Evolutionary conservation across 202 grass and related monocot genomes (phyloP).

Genomic region (Musa balbisiana): DNA sequence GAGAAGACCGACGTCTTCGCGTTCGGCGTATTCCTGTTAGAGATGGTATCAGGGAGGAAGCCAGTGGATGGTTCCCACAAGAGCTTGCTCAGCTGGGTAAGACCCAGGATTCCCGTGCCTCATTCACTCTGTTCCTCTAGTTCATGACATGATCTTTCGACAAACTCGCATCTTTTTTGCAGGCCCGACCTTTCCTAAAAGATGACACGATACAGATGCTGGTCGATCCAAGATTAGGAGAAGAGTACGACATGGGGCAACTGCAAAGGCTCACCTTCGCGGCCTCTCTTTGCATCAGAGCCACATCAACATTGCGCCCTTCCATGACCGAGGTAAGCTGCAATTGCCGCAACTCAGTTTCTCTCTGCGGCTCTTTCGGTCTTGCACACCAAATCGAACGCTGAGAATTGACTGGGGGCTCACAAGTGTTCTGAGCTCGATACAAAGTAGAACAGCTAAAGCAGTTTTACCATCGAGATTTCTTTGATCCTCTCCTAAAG

Average conservation of each 20-base stretch:
- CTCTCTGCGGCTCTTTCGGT: too few species aligned
- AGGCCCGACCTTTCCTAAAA: constrained; percentile 13
- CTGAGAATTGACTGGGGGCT: too few species aligned
- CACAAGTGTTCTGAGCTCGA: too few species aligned
- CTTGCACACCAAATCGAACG: too few species aligned
- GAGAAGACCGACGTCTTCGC: constrained; percentile 18
- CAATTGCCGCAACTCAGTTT: not conserved
- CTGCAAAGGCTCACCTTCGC: constrained; percentile 5
- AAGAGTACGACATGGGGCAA: constrained; percentile 15
- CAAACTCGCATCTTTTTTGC: not conserved
- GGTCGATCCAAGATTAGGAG: constrained; percentile 9
- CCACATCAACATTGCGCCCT: constrained; percentile 7
- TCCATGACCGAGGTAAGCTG: constrained; percentile 19
- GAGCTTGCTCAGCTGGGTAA: constrained; percentile 20
- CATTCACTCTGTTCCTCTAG: too few species aligned
- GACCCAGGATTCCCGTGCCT: too few species aligned
- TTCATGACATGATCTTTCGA: not conserved
- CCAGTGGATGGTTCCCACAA: constrained; percentile 15
- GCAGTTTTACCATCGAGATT: not conserved
- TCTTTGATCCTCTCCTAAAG: not conserved
- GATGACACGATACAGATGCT: not conserved
- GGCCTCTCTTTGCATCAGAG: constrained; percentile 22
- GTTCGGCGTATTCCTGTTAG: constrained; percentile 12
- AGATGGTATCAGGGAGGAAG: constrained; percentile 13
- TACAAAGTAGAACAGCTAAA: too few species aligned